Percentiles rank a stretch among this genome's conserved stretches.
Conservation (phyloP, 202 grass and related monocot species). For the Saccharum hybrid region DNA sequence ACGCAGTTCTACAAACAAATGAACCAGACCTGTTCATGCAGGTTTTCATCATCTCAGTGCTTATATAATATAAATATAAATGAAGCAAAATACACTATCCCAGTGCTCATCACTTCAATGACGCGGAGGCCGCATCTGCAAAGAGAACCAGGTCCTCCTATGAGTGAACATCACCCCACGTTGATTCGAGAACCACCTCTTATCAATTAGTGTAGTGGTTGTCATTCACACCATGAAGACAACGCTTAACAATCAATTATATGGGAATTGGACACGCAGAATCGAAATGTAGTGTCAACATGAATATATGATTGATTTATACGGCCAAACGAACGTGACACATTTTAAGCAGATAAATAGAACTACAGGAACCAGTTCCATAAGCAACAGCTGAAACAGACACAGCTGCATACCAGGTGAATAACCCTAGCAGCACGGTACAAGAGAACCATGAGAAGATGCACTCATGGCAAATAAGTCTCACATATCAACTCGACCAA, state of each 20-base stretch:
- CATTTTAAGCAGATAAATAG: constrained; percentile 1
- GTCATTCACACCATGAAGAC: not conserved
- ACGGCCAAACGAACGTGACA: not conserved
- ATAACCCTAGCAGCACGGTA: not conserved
- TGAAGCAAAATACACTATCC: constrained; percentile 11
- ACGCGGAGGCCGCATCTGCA: not conserved
- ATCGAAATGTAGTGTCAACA: not conserved
- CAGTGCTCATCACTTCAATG: constrained; percentile 19
- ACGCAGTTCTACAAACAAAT: not conserved
- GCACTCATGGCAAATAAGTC: not conserved
- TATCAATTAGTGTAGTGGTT: not conserved
- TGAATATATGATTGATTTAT: not conserved
- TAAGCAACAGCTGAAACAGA: constrained; percentile 4
- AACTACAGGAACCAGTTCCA: not conserved
- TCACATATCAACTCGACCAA: constrained; percentile 7
- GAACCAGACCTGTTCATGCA: not conserved
- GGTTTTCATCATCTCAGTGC: not conserved
- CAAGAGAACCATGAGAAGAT: not conserved
- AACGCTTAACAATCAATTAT: too few relatives aligned
- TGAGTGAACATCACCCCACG: not conserved
- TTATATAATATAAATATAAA: not conserved
- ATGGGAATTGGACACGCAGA: too few relatives aligned
- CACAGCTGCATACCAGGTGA: not conserved
- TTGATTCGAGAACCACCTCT: not conserved
- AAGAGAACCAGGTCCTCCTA: not conserved